Base-by-base conservation (phyloP, 768 basidiomycete genomes). In the Obba rivulosa region DNA sequence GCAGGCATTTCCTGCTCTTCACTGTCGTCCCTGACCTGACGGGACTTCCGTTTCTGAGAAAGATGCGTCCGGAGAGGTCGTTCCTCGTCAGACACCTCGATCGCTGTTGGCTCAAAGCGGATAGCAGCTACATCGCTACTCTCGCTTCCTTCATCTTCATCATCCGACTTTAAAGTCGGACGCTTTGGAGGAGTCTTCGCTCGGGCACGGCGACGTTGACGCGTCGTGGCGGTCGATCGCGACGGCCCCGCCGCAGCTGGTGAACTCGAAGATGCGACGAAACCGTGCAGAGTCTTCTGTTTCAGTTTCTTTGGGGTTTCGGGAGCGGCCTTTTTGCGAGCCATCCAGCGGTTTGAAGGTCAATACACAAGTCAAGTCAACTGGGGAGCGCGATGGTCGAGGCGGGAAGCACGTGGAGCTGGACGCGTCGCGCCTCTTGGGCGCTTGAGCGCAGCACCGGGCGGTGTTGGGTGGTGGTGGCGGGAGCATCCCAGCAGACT, bases 41-140 rank as follows among this genome's bases (percentile, higher is more conserved):
- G 57, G 13, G 43, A 44, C 46, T 47, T 58, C 4, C 54, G 46
- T 34, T 49, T 59, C 34, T 41, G 58, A 3, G 55, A 22, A 3
- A 25, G 16, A 1, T 57, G 56, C 8, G 45, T 50, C 0, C 59
- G 59, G 20, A 63, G 64, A 3, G 59, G 62, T 1, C 25, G 46
- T n/a, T 56, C 62, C 16, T 62, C 61, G 10, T 58, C 58, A 20
- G 48, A 48, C 21, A 58, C 17, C 2, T 45, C 43, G 4, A 56
- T 36, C 11, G 49, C 49, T 36, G 66, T 52, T 16, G 73, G 66
- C 50, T 75, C 76, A 43, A 85, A 76, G 38, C 58, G 73, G 42
- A 84, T 80, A 22, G 67, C 73, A 14, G 69, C 73, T 35, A 81
- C 70, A 50, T 75, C 74, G 43, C 76, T 72, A 43, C 72, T 72